Evolutionary conservation across 768 basidiomycete genomes (phyloP), one percentile per base, ranked within the genome.

Genomic region (Myochromella boudieri): DNA sequence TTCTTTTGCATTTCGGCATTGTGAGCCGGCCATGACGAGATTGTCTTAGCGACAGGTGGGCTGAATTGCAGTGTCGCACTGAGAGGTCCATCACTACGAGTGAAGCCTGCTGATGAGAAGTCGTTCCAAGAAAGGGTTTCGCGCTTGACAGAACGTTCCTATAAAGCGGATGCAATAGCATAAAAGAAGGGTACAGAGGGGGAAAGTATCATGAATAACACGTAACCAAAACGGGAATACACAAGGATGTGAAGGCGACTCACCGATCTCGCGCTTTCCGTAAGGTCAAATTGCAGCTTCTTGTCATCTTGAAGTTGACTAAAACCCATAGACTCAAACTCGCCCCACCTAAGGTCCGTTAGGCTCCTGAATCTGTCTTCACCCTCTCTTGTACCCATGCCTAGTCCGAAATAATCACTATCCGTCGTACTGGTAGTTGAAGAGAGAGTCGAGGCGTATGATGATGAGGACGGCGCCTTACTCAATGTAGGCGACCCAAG

Each of bases 221-320:
- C 9, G 6, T 17, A 24, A 27, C 26, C 24, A 15, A 38, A 37
- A 28, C 11, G 38, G 51, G 37, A 41, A 48, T 6, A 5, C 45
- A 2, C 43, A 40, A 31, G 11, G 38, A 26, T 48, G 22, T 40
- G 21, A 45, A 42, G 51, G 10, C 39, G 39, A 57, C 72, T 52
- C 55, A 75, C 84, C 55, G 73, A 76, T 51, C 91, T 75, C 20
- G 94, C 94, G 46, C 84, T 77, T 68, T 98, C 97, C 0, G 85
- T 95, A 52, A 97, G 65, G 63, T 98, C 95, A 64, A 99, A 98
- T 60, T 92, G 82, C 25, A 98, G 74, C 66, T 89, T 89, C 66
- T 83, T 87, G 53, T 81, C 75, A 40, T 74, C 72, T 6, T 68
- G 77, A 24, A 75, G 60, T 12, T 70, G 71, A 6, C 80, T 79